These are phyloP conservation scores for Aspergillus fructus DNA, from an alignment of 2,329 filamentous ascomycete genomes.

Conservation along the genomic window DNA sequence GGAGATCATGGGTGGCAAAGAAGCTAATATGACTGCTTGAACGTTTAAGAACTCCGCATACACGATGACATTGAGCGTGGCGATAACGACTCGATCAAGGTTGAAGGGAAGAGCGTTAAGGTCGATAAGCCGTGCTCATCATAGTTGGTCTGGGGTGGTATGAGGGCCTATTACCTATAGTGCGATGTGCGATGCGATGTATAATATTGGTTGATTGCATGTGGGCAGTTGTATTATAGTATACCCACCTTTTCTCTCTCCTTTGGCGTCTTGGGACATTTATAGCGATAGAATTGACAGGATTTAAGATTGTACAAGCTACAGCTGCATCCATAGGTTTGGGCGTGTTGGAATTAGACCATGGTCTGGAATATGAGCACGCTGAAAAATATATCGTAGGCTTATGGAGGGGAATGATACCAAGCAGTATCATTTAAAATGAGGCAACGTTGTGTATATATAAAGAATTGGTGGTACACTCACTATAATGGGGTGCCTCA, in stretches of 20 bases:
- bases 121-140: constrained; percentile 44
- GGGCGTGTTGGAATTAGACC: background rate
- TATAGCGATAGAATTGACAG: constrained; percentile 2
- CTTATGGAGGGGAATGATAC: too few species aligned
- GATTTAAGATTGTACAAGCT: background rate
- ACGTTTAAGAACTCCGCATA: constrained; percentile 70
- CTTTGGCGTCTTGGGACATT: constrained; percentile 33
- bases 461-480: too few species aligned
- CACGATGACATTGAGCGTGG: constrained; percentile 88
- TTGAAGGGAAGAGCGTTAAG: constrained; percentile 44
- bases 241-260: constrained; percentile 35
- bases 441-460: too few species aligned
- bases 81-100: constrained; percentile 87
- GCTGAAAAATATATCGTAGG: too few species aligned
- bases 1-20: background rate
- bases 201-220: constrained; percentile 3
- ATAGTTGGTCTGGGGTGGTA: constrained; percentile 10
- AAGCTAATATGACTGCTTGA: constrained; percentile 6
- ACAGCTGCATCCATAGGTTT: background rate
- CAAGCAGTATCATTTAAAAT: too few species aligned
- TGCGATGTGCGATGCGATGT: background rate
- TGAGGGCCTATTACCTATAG: background rate
- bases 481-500: too few species aligned
- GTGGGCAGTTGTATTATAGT: constrained; percentile 35
- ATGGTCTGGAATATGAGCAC: too few species aligned